A percentile compares a stretch with the other conserved stretches of the same genome.
Conservation (phyloP, 306 rosid genomes). For the Cucumis sativus region DNA sequence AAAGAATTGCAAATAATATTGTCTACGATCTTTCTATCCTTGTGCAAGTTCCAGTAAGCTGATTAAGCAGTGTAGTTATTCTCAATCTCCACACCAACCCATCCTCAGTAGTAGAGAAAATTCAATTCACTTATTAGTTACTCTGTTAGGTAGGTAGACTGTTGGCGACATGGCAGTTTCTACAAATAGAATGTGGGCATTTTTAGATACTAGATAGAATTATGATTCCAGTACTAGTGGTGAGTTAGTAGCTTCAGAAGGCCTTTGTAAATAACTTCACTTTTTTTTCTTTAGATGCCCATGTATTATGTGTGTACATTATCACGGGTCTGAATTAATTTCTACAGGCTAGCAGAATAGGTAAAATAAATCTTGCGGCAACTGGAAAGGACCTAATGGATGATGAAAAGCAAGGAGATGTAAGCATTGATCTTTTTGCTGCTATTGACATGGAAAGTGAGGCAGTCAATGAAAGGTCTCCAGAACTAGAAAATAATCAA, state of each 20-base stretch:
- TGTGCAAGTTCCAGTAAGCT: too few relatives aligned
- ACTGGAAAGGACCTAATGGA: constrained; percentile 97
- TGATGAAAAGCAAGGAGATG: constrained; percentile 92
- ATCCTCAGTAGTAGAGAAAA: too few relatives aligned
- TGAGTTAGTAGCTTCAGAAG: background rate
- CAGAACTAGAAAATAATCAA: constrained; percentile 82
- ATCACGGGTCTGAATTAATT: background rate
- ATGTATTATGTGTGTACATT: background rate
- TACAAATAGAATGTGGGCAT: background rate
- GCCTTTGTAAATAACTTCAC: background rate
- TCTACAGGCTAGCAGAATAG: constrained; percentile 83
- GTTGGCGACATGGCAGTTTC: background rate
- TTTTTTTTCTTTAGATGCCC: background rate
- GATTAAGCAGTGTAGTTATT: too few relatives aligned
- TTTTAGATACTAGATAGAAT: background rate
- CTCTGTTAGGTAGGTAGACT: background rate
- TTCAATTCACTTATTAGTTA: background rate
- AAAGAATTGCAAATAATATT: too few relatives aligned
- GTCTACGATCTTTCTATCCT: too few relatives aligned
- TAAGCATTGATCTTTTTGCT: constrained; percentile 72
- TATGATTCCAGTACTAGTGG: background rate
- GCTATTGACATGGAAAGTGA: constrained; percentile 68
- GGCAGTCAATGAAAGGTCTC: constrained; percentile 61
- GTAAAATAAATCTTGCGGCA: constrained; percentile 94
- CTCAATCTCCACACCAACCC: too few relatives aligned